These are phyloP conservation scores for Mallotus repandus DNA, from an alignment of 441 rosid species.

Conservation along the genomic window DNA sequence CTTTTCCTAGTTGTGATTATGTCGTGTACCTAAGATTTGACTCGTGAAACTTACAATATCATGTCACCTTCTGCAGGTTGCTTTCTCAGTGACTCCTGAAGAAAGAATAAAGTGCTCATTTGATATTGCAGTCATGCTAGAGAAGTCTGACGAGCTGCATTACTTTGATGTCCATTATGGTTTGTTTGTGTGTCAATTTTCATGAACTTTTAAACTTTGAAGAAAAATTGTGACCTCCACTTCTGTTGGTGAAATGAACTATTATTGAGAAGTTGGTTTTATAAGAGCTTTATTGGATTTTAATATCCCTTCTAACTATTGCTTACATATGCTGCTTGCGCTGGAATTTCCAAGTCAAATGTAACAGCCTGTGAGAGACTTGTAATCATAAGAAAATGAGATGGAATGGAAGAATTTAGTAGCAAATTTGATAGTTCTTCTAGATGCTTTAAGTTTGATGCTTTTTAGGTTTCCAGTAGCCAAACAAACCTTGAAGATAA, in stretches of 20 bases:
- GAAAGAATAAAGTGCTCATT: constrained; percentile 32
- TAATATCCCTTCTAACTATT: neutral
- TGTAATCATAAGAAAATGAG: neutral
- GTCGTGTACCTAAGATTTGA: constrained; percentile 4
- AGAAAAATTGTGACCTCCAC: constrained; percentile 5
- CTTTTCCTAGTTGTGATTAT: neutral
- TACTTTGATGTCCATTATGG: constrained; percentile 5
- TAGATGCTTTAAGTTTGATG: neutral
- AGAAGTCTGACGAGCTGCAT: constrained; percentile 23
- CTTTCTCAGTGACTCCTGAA: constrained; percentile 11
- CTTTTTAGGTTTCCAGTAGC: neutral
- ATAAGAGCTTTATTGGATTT: constrained; percentile 5
- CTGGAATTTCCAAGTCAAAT: neutral
- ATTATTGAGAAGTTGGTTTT: constrained; percentile 17
- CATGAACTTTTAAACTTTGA: constrained; percentile 9
- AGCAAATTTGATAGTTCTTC: neutral
- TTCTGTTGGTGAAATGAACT: constrained; percentile 9
- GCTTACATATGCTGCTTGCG: neutral
- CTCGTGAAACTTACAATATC: neutral
- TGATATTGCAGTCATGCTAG: constrained; percentile 3
- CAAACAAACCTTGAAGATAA: neutral
- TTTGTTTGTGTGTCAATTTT: constrained; percentile 24
- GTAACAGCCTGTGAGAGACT: neutral
- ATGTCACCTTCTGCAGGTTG: constrained; percentile 29
- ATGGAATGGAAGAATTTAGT: neutral